Evolutionary conservation across 202 grass and related monocot genomes (phyloP).

Genomic region (Schoenoplectus triqueter): DNA sequence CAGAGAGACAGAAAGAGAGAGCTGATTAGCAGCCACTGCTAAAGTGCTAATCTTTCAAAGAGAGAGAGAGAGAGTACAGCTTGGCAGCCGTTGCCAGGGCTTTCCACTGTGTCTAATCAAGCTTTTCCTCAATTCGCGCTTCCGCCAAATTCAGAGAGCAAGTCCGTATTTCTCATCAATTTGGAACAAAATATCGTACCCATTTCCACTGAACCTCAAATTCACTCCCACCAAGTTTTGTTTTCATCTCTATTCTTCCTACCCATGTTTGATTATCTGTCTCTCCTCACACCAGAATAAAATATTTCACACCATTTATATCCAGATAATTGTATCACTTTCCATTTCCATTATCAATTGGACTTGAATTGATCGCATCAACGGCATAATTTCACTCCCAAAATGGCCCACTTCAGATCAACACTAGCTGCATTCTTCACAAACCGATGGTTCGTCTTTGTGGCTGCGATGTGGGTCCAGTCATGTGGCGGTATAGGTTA

Average conservation of each 20-base stretch:
- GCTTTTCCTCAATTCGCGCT: neutral
- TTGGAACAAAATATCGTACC: constrained; percentile 7
- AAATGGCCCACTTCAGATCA: constrained; percentile 42
- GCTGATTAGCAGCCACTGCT: neutral
- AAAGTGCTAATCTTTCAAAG: too few relatives aligned
- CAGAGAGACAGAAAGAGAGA: neutral
- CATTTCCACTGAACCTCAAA: constrained; percentile 5
- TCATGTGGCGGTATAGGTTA: constrained; percentile 76
- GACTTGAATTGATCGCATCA: neutral
- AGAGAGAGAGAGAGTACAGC: too few relatives aligned
- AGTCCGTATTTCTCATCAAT: constrained; percentile 4
- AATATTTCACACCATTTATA: neutral
- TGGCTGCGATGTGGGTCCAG: constrained; percentile 98
- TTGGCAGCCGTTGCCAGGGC: too few relatives aligned
- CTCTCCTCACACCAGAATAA: neutral
- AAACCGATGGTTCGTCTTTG: constrained; percentile 86
- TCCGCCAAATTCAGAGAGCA: neutral
- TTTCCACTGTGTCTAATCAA: neutral
- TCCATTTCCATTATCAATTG: constrained; percentile 9
- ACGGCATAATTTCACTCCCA: neutral
- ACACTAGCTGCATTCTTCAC: constrained; percentile 55
- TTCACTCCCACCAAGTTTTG: too few relatives aligned
- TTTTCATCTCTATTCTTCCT: neutral
- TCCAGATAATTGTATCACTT: neutral
- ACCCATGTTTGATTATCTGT: constrained; percentile 11